Evolutionary conservation across 31 red algal species (phyloP), one percentile per base, ranked within the genome.

Genomic region (Porphyra umbilicalis): DNA sequence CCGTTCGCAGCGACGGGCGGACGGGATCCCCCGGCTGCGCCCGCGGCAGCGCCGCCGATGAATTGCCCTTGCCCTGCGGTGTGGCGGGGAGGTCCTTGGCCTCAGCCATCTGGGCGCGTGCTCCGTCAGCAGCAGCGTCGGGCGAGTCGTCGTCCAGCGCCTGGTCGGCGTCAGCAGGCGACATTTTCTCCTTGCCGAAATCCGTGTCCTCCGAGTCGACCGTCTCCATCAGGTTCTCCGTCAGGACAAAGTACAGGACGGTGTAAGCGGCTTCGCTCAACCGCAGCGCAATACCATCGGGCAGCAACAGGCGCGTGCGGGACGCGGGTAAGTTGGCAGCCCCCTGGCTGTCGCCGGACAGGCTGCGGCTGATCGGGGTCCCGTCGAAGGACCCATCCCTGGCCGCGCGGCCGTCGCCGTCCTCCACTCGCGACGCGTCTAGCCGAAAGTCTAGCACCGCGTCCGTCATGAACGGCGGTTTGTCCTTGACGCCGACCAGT

Each of bases 201-300:
- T 91, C 94, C 34, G 89, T 96, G 80, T 92, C 91, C 82, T 96
- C 88, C 67, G 89, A 92, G 67, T 91, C 94, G 30, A 88, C 85
- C 6, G 88, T 79, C 82, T 97, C 90, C 77, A 94, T 94, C 0
- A 94, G 76, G 71, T 97, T 97, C 77, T 97, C 94, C 35, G 94
- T 97, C 38, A 97, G 91, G 1, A 91, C 92, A 91, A 97, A 97
- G 76, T 97, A 97, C 75, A 97, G 81, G 25, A 97, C 90, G 39
- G 91, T 90, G 85, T 93, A 97, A 35, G 93, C 91, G 36, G 90
- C 95, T 80, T 97, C 95, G 82, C 90, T 92, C 15, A 96, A 79
- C 38, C 94, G 75, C 33, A 87, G 84, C 36, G 76, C 46, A 32
- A 96, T 86, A 16, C 94, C 90, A 74, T 78, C 75, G 10, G 94